Conservation (phyloP, 805 yeast genomes). For the Jamesozyma jinghongensis region DNA sequence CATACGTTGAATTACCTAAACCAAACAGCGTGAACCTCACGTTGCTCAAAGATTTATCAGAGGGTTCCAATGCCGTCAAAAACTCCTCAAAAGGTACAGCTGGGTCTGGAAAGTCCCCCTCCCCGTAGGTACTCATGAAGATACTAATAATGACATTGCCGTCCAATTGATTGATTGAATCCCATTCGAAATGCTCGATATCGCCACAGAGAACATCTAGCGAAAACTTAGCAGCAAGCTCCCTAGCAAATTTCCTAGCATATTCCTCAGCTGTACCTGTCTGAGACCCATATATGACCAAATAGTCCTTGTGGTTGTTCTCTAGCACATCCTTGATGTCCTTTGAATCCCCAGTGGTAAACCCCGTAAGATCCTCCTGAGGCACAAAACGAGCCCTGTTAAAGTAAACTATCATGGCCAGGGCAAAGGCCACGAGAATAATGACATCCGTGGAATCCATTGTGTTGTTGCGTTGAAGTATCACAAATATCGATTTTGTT, state of each 20-base stretch:
- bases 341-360: slow-evolving; percentile 35
- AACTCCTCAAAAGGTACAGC: slow-evolving; percentile 69
- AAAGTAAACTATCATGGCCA: not conserved
- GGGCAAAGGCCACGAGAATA: not conserved
- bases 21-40: slow-evolving; percentile 75
- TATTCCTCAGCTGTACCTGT: slow-evolving; percentile 99
- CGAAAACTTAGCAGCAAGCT: slow-evolving; percentile 72
- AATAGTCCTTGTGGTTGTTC: slow-evolving; percentile 58
- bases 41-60: slow-evolving; percentile 41
- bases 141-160: slow-evolving; percentile 53
- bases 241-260: slow-evolving; percentile 83
- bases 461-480: no score
- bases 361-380: not conserved
- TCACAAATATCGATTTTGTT: no score
- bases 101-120: slow-evolving; percentile 96
- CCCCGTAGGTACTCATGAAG: slow-evolving; percentile 90
- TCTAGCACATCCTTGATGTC: slow-evolving; percentile 50
- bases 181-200: slow-evolving; percentile 80
- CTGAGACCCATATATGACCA: slow-evolving; percentile 87
- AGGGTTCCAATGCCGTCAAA: slow-evolving; percentile 35
- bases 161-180: slow-evolving; percentile 57
- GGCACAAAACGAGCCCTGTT: not conserved
- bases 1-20: slow-evolving; percentile 91
- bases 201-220: slow-evolving; percentile 80
- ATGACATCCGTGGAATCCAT: slow-evolving; percentile 1